phyloP scores from a whole-genome alignment of 371 early-diverging fungal species.

The Lichtheimia corymbifera region DNA sequence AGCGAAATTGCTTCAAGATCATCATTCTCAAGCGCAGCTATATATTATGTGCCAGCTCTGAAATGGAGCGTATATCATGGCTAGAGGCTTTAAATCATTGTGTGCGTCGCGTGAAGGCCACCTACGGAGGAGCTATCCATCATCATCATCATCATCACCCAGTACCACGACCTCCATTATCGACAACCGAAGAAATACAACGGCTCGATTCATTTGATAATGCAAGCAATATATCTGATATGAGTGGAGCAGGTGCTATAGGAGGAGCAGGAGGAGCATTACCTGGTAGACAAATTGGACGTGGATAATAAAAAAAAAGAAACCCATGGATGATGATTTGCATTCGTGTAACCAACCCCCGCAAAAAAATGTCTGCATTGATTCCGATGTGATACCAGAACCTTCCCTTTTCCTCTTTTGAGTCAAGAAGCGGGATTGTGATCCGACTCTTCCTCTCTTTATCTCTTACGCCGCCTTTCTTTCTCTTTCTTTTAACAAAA shows the following conservation, averaged over 20 bases:
- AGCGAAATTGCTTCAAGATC: constrained; percentile 72
- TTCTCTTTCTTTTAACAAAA: not conserved
- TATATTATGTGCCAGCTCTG: constrained; percentile 67
- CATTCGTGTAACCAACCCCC: no score
- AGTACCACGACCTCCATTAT: not conserved
- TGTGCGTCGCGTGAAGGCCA: constrained; percentile 35
- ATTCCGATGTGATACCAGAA: not conserved
- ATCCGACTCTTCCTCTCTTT: no score
- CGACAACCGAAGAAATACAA: not conserved
- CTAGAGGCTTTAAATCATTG: constrained; percentile 65
- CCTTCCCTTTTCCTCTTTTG: no score
- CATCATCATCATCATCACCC: constrained; percentile 2
- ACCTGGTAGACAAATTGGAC: not conserved
- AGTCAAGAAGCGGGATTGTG: no score
- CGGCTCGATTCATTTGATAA: constrained; percentile 41
- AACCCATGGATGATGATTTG: no score
- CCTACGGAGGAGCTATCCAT: constrained; percentile 12
- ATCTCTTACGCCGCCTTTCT: no score
- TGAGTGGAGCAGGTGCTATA: constrained; percentile 33
- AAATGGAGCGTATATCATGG: constrained; percentile 64
- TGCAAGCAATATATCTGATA: constrained; percentile 40
- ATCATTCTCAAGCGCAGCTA: constrained; percentile 72
- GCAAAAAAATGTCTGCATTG: no score
- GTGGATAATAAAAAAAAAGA: no score
- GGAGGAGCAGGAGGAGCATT: constrained; percentile 31